phyloP scores from a whole-genome alignment of 75 land plant species.

The Azolla pinnata region DNA sequence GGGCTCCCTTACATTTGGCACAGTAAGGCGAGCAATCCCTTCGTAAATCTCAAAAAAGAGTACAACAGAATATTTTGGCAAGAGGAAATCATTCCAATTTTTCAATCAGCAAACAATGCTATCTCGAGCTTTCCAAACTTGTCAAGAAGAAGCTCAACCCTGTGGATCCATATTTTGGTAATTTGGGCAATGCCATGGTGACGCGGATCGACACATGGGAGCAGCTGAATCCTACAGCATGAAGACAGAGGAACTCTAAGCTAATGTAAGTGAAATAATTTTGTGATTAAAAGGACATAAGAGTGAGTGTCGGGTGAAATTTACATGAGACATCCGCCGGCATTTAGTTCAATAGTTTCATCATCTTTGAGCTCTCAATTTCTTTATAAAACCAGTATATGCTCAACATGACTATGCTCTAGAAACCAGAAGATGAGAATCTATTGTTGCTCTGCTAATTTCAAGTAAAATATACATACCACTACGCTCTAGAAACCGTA shows the following conservation, averaged over 20 bases:
- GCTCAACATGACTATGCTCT: not conserved
- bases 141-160: conserved; percentile 27
- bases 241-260: not conserved
- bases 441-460: too few species aligned
- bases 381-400: not conserved
- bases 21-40: conserved; percentile 59
- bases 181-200: conserved; percentile 37
- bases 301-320: not conserved
- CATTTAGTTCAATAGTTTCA: not conserved
- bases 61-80: conserved; percentile 65
- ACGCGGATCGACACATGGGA: conserved; percentile 40
- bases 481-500: too few species aligned
- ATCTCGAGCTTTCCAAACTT: conserved; percentile 41
- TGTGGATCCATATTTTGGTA: conserved; percentile 32
- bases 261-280: not conserved
- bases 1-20: conserved; percentile 60
- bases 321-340: not conserved
- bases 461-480: too few species aligned
- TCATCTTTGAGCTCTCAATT: not conserved
- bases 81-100: conserved; percentile 55
- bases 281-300: not conserved
- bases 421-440: too few species aligned
- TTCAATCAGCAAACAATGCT: conserved; percentile 49
- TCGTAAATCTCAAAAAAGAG: conserved; percentile 54
- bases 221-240: conserved; percentile 24